phyloP scores from a whole-genome alignment of 2,329 filamentous ascomycete genomes.

The Penicillium capsulatum region DNA sequence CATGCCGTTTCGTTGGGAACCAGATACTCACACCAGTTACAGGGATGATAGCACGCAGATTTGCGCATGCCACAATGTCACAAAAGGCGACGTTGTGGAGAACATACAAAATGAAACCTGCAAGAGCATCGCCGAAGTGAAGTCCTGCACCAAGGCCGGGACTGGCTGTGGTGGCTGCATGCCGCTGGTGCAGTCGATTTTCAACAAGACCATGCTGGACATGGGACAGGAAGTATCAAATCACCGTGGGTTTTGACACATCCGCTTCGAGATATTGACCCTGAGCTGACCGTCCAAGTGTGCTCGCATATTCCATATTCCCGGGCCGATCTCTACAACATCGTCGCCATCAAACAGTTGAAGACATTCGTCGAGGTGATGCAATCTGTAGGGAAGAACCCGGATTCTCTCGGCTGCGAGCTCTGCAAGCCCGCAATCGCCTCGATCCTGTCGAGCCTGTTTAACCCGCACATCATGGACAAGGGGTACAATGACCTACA shows the following conservation, averaged over 20 bases:
- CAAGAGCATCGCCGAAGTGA: conserved; percentile 76
- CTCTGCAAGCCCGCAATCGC: conserved; percentile 78
- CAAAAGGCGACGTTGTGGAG: conserved; percentile 72
- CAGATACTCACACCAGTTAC: conserved; percentile 14
- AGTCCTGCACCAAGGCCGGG: conserved; percentile 85
- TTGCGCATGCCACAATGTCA: conserved; percentile 90
- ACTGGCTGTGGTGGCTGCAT: conserved; percentile 88
- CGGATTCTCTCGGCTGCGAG: conserved; percentile 74
- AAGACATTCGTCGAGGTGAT: conserved; percentile 71
- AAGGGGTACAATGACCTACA: conserved; percentile 68
- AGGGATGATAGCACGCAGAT: conserved; percentile 78
- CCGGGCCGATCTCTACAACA: conserved; percentile 84
- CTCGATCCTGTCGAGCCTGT: conserved; percentile 75
- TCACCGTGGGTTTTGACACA: conserved; percentile 44
- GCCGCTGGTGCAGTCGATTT: conserved; percentile 82
- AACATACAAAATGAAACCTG: conserved; percentile 72
- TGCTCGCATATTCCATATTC: conserved; percentile 82
- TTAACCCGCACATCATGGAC: conserved; percentile 78
- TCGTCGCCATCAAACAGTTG: conserved; percentile 75
- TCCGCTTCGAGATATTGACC: background rate
- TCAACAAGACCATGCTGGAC: conserved; percentile 79
- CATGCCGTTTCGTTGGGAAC: background rate
- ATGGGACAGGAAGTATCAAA: conserved; percentile 88
- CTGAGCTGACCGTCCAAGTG: conserved; percentile 36
- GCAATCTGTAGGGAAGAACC: conserved; percentile 68